Conservation (phyloP, 169 alveolate species). For the Perkinsus chesapeaki region DNA sequence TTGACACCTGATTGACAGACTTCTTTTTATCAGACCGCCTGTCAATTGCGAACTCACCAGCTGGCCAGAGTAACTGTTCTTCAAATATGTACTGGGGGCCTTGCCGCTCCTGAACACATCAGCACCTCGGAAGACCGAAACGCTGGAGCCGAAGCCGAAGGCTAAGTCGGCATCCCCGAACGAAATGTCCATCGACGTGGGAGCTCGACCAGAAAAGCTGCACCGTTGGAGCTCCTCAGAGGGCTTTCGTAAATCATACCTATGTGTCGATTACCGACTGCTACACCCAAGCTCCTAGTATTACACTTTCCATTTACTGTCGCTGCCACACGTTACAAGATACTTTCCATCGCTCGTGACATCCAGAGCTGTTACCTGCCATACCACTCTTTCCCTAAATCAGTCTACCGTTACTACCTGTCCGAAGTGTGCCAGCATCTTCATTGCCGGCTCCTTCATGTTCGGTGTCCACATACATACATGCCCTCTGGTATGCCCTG, state of each 20-base stretch:
- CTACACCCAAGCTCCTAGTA: background rate
- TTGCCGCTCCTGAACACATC: background rate
- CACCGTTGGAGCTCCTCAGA: background rate
- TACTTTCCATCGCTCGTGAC: background rate
- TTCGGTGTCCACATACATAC: conserved; percentile 86
- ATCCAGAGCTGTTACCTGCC: background rate
- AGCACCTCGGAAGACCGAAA: background rate
- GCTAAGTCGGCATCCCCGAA: background rate
- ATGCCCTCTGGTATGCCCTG: conserved; percentile 78
- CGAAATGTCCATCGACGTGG: background rate
- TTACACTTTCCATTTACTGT: conserved; percentile 55
- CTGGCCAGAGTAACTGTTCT: background rate
- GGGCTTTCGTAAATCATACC: conserved; percentile 14
- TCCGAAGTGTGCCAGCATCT: conserved; percentile 30
- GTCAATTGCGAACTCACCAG: background rate
- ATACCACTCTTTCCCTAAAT: background rate
- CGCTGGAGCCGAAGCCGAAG: background rate
- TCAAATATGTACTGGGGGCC: background rate
- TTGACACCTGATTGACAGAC: conserved; percentile 34
- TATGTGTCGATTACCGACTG: background rate
- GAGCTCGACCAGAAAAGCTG: background rate
- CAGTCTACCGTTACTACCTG: conserved; percentile 15
- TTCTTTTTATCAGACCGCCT: background rate
- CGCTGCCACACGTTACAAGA: conserved; percentile 21
- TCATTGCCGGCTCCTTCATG: conserved; percentile 34